Conservation (phyloP, 2,329 filamentous ascomycete genomes). For the Alternaria conjuncta region DNA sequence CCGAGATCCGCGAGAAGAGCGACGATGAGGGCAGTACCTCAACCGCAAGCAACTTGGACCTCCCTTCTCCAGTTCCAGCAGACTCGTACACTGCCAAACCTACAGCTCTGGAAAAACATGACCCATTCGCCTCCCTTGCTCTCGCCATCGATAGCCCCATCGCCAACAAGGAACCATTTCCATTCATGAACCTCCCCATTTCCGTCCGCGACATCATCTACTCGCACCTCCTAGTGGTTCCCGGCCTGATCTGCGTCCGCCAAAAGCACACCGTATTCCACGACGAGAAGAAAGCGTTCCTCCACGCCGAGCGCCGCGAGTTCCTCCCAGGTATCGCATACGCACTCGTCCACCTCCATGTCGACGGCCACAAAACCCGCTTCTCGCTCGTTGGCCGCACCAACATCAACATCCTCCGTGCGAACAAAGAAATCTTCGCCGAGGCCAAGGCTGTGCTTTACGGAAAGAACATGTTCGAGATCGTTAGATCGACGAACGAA, state of each 20-base stretch:
- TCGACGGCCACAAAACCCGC: conserved; percentile 21
- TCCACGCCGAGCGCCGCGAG: conserved; percentile 23
- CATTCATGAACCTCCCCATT: conserved; percentile 31
- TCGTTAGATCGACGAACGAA: conserved; percentile 30
- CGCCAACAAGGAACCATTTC: conserved; percentile 7
- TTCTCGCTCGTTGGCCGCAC: conserved; percentile 20
- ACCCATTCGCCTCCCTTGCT: not conserved
- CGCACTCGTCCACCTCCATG: conserved; percentile 20
- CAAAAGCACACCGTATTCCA: conserved; percentile 33
- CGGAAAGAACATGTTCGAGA: conserved; percentile 47
- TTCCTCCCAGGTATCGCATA: conserved; percentile 35
- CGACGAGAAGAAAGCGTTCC: conserved; percentile 17
- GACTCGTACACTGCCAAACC: not conserved
- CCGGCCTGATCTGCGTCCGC: conserved; percentile 31
- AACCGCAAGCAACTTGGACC: not conserved
- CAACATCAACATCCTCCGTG: conserved; percentile 42
- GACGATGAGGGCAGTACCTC: not conserved
- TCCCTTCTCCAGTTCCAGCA: not conserved
- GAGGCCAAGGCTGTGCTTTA: conserved; percentile 53
- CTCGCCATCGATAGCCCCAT: not conserved
- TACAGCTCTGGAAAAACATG: conserved; percentile 2
- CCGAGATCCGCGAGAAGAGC: conserved; percentile 4
- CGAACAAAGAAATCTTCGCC: conserved; percentile 47
- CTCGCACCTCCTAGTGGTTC: conserved; percentile 28
- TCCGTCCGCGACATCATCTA: conserved; percentile 30